Conservation (phyloP, 768 basidiomycete genomes). For the Jaapia argillacea region DNA sequence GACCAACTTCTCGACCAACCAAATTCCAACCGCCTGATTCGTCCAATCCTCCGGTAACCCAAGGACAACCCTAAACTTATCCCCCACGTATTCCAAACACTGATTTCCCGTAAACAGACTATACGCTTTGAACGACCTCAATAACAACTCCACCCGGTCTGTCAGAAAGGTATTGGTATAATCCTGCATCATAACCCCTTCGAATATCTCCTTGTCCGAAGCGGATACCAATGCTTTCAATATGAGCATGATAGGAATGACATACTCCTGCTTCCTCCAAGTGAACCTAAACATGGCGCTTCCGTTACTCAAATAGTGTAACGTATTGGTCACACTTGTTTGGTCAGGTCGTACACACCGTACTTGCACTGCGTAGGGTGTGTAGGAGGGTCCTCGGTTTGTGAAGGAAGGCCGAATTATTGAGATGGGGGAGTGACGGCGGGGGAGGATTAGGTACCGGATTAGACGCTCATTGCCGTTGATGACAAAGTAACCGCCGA, state of each 20-base stretch:
- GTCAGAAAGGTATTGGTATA: conserved; percentile 96
- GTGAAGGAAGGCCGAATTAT: conserved; percentile 85
- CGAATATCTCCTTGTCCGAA: conserved; percentile 94
- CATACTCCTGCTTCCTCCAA: conserved; percentile 97
- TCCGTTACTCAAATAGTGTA: conserved; percentile 97
- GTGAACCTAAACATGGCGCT: conserved; percentile 95
- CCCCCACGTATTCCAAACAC: conserved; percentile 90
- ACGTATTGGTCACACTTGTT: conserved; percentile 85
- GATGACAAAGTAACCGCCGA: conserved; percentile 97
- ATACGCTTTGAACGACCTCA: conserved; percentile 94
- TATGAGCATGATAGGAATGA: conserved; percentile 94
- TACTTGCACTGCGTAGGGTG: conserved; percentile 89
- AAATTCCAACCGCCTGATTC: conserved; percentile 70
- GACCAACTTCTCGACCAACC: conserved; percentile 76
- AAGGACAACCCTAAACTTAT: conserved; percentile 91
- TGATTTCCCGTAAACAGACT: conserved; percentile 79
- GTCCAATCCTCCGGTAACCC: conserved; percentile 91
- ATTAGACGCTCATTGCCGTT: conserved; percentile 99
- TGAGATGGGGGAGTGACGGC: conserved; percentile 91
- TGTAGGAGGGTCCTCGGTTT: conserved; percentile 92
- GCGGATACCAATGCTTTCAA: conserved; percentile 88
- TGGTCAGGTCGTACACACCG: conserved; percentile 93
- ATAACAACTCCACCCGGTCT: conserved; percentile 88
- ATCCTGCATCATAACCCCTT: conserved; percentile 93
- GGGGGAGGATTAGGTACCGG: conserved; percentile 92